These are phyloP conservation scores for Geotrichum cucujoidarum DNA, from an alignment of 1,139 yeast genomes.

Conservation along the genomic window DNA sequence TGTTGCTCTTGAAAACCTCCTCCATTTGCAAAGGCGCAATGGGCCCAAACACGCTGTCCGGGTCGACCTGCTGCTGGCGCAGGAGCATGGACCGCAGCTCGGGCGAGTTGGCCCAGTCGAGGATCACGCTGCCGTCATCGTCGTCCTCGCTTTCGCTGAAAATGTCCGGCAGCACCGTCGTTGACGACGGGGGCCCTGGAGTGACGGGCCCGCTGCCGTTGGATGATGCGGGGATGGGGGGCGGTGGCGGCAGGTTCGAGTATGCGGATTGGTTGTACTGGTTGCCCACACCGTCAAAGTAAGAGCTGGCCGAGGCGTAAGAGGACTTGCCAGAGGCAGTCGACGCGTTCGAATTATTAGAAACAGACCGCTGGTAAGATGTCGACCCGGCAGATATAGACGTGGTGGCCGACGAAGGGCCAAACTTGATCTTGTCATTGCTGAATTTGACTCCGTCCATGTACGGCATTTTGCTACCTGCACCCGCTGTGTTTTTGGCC, in stretches of 20 bases:
- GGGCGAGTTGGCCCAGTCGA: conserved; percentile 72
- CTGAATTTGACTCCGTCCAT: conserved; percentile 38
- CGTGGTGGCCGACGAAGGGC: conserved; percentile 4
- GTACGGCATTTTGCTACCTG: conserved; percentile 24
- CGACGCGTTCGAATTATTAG: neutral
- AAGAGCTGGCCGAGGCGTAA: conserved; percentile 3
- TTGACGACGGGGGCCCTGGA: conserved; percentile 16
- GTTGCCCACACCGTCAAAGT: neutral
- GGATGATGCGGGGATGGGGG: neutral
- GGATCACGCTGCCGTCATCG: conserved; percentile 48
- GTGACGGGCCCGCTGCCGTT: neutral
- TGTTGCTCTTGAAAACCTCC: conserved; percentile 58
- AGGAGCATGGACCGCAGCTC: conserved; percentile 50
- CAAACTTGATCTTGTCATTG: conserved; percentile 34
- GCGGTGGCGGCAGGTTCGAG: neutral
- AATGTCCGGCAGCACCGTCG: conserved; percentile 43
- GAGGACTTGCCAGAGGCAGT: conserved; percentile 4
- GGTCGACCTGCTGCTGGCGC: conserved; percentile 60
- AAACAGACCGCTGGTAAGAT: neutral
- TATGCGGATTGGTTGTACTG: neutral
- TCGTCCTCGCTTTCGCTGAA: conserved; percentile 56
- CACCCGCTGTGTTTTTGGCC: conserved; percentile 9
- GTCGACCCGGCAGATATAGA: neutral
- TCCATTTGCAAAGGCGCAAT: conserved; percentile 64
- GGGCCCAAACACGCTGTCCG: conserved; percentile 75